Conservation (phyloP, 257 asterid genomes). For the Orobanche coerulescens region DNA sequence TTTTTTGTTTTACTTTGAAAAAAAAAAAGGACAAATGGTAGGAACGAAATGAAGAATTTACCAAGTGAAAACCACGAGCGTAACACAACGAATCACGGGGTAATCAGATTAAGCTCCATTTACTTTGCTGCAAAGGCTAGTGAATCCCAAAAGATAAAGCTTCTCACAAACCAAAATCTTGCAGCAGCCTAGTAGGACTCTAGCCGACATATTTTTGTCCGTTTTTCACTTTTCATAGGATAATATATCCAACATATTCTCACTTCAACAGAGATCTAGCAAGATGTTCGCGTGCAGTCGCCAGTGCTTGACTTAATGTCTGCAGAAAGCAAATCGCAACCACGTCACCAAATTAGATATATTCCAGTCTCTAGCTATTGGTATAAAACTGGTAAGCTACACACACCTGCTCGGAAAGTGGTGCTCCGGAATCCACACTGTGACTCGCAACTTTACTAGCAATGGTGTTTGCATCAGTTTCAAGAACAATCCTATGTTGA, state of each 20-base stretch:
- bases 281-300: conserved; percentile 69
- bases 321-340: conserved; percentile 23
- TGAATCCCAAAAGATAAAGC: too few relatives aligned
- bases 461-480: conserved; percentile 41
- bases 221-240: too few relatives aligned
- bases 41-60: too few relatives aligned
- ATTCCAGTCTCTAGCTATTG: neutral
- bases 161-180: too few relatives aligned
- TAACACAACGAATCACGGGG: neutral
- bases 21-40: too few relatives aligned
- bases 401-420: conserved; percentile 50
- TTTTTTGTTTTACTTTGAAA: too few relatives aligned
- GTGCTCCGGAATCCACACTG: conserved; percentile 39
- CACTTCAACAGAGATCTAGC: conserved; percentile 64
- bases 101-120: neutral
- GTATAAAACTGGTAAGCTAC: neutral
- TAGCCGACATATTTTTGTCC: too few relatives aligned
- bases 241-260: too few relatives aligned
- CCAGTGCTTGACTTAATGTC: conserved; percentile 71
- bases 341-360: neutral
- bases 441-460: conserved; percentile 42
- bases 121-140: neutral
- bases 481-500: conserved; percentile 34
- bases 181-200: too few relatives aligned
- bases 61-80: too few relatives aligned